These are phyloP conservation scores for Plasmopara muralis DNA, from an alignment of 352 stramenopile genomes.

Conservation along the genomic window DNA sequence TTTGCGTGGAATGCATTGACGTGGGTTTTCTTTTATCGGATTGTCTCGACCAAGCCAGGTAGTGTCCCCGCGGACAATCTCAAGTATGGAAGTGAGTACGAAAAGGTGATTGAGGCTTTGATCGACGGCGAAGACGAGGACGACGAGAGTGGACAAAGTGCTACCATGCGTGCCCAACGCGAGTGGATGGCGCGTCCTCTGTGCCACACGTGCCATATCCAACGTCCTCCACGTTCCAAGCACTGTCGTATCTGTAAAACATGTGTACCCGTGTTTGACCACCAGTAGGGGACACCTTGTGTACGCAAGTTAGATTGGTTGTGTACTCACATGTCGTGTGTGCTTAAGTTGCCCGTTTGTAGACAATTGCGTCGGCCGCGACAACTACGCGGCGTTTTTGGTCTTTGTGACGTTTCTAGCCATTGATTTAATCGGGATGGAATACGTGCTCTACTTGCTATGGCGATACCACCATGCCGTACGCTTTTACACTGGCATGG, in stretches of 20 bases:
- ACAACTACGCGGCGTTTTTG: constrained; percentile 93
- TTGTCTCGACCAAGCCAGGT: constrained; percentile 50
- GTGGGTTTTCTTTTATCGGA: constrained; percentile 62
- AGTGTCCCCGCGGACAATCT: constrained; percentile 32
- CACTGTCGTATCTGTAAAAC: constrained; percentile 89
- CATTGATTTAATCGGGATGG: constrained; percentile 40
- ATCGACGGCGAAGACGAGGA: constrained; percentile 21
- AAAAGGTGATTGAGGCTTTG: constrained; percentile 44
- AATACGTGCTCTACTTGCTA: constrained; percentile 56
- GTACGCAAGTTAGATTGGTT: not conserved
- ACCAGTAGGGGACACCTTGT: constrained; percentile 80
- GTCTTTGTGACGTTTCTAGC: constrained; percentile 46
- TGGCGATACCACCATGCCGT: constrained; percentile 38
- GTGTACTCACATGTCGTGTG: constrained; percentile 9
- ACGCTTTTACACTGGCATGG: constrained; percentile 21
- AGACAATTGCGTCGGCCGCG: constrained; percentile 97
- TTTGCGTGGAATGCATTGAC: constrained; percentile 50
- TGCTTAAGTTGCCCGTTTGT: constrained; percentile 90
- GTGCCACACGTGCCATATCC: constrained; percentile 79
- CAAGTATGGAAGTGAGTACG: constrained; percentile 42
- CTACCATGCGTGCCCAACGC: constrained; percentile 13
- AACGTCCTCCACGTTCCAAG: constrained; percentile 69
- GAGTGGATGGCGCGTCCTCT: constrained; percentile 56
- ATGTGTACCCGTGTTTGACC: constrained; percentile 96
- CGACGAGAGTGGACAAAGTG: constrained; percentile 13